Conservation (phyloP, 805 yeast species). For the Wickerhamiella kazuoi region DNA sequence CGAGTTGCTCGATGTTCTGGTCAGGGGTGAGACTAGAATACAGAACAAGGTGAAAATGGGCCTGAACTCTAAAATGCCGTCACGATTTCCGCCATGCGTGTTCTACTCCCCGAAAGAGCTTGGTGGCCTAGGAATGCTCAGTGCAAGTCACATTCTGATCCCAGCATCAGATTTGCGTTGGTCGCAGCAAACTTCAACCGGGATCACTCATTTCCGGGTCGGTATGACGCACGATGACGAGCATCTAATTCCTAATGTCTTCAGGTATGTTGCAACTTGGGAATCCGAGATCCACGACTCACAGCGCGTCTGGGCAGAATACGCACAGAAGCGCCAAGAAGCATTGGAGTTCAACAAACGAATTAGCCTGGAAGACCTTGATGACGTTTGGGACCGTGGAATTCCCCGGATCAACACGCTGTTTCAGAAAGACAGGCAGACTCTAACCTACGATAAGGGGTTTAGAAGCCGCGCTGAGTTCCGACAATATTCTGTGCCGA, state of each 20-base stretch:
- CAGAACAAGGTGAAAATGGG: constrained; percentile 93
- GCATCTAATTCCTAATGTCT: constrained; percentile 77
- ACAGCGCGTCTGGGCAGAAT: constrained; percentile 95
- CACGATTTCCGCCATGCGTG: constrained; percentile 96
- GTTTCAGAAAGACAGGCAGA: constrained; percentile 88
- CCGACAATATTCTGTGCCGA: constrained; percentile 49
- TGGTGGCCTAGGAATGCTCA: constrained; percentile 94
- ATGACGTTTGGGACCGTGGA: constrained; percentile 92
- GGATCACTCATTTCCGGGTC: constrained; percentile 81
- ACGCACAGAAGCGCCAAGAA: constrained; percentile 73
- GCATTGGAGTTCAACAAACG: constrained; percentile 75
- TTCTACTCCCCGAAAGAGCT: constrained; percentile 94
- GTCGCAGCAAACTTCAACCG: constrained; percentile 88
- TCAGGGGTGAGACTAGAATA: constrained; percentile 78
- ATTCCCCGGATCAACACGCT: constrained; percentile 88
- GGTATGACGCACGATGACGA: constrained; percentile 66
- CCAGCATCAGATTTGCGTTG: constrained; percentile 85
- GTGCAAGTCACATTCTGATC: constrained; percentile 89
- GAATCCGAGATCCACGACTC: constrained; percentile 90
- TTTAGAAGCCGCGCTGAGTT: constrained; percentile 70
- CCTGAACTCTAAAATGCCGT: constrained; percentile 93
- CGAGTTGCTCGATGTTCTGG: constrained; percentile 58
- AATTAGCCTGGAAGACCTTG: constrained; percentile 80
- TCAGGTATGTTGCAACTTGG: constrained; percentile 88
- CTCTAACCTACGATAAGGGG: constrained; percentile 88